Evolutionary conservation across 345 rosid genomes (phyloP).

Genomic region (Hypericum perforatum): DNA sequence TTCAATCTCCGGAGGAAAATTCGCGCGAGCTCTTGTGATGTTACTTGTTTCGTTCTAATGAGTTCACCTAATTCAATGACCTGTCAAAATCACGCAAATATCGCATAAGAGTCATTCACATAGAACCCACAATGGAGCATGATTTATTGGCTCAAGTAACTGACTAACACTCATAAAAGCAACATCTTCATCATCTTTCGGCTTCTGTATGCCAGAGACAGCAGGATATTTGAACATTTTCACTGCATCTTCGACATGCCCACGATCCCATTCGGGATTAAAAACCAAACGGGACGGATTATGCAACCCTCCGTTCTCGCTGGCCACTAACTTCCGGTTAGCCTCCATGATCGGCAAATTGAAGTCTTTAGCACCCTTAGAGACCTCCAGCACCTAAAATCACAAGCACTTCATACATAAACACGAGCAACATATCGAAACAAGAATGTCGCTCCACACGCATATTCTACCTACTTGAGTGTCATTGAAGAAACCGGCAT

Average conservation of each 20-base stretch:
- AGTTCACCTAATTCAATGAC: conserved; percentile 74
- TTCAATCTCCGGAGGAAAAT: conserved; percentile 54
- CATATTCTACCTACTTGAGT: no score
- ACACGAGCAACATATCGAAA: no score
- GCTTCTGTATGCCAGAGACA: conserved; percentile 27
- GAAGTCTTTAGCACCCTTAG: conserved; percentile 46
- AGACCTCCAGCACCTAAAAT: conserved; percentile 41
- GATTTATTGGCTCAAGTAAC: not conserved
- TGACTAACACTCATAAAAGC: conserved; percentile 70
- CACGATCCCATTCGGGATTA: conserved; percentile 47
- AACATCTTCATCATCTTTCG: conserved; percentile 51
- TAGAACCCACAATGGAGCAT: not conserved
- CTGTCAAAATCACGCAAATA: conserved; percentile 23
- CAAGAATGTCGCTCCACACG: no score
- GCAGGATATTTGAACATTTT: conserved; percentile 41
- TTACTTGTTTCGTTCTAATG: conserved; percentile 58
- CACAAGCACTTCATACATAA: no score
- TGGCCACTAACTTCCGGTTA: conserved; percentile 59
- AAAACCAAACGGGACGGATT: conserved; percentile 60
- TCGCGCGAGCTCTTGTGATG: conserved; percentile 53
- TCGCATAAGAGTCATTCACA: not conserved
- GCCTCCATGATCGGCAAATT: conserved; percentile 48
- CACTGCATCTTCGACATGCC: conserved; percentile 9
- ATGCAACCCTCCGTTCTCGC: conserved; percentile 57
- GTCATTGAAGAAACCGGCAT: no score